Percentiles rank a stretch among this genome's conserved stretches.
phyloP scores from a whole-genome alignment of 2,329 filamentous ascomycete species.

The Whalleya microplaca region DNA sequence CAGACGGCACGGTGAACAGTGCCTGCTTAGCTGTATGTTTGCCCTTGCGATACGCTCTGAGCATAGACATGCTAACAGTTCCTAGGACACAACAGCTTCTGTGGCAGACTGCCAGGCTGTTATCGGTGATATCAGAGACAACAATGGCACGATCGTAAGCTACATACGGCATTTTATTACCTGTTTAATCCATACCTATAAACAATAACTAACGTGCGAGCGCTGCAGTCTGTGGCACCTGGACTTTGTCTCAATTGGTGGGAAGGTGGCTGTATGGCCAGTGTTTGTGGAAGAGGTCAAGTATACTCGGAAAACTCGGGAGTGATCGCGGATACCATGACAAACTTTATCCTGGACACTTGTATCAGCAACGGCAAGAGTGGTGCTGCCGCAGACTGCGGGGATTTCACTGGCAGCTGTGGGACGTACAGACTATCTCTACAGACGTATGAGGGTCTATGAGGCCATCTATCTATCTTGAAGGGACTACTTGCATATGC shows the following conservation, averaged over 20 bases:
- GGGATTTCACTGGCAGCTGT: conserved; percentile 12
- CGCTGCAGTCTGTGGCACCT: neutral
- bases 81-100: conserved; percentile 12
- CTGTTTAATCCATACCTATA: no score
- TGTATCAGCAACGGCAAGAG: conserved; percentile 14
- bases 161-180: no score
- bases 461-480: no score
- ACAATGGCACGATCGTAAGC: conserved; percentile 7
- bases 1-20: neutral
- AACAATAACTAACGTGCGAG: no score
- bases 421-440: conserved; percentile 15
- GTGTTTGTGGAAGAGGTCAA: conserved; percentile 46
- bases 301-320: conserved; percentile 74
- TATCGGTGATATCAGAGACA: conserved; percentile 14
- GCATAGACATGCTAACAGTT: neutral
- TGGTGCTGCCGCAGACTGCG: conserved; percentile 15
- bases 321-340: conserved; percentile 58
- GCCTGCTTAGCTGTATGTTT: conserved; percentile 4
- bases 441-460: conserved; percentile 4
- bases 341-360: conserved; percentile 7
- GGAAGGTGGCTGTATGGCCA: conserved; percentile 16
- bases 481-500: no score
- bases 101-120: conserved; percentile 20
- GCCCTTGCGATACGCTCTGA: neutral
- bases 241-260: conserved; percentile 26